Evolutionary conservation across 257 asterid species (phyloP).

Genomic region (Lavandula angustifolia): DNA sequence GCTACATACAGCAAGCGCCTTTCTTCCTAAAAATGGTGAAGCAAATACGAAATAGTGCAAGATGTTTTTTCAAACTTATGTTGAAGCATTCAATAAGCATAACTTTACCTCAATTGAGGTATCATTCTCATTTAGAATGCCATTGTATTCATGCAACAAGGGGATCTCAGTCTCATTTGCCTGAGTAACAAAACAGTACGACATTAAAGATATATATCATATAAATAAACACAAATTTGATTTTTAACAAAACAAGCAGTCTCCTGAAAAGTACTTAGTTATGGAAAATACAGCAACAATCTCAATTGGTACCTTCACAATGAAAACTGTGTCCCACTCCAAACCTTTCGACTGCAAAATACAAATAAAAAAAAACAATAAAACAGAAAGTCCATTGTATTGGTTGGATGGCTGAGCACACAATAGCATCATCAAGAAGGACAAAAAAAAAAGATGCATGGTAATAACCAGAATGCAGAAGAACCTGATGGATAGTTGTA

Average conservation of each 20-base stretch:
- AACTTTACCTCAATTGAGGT: slow-evolving; percentile 70
- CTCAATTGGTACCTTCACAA: slow-evolving; percentile 73
- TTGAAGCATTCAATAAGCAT: slow-evolving; percentile 21
- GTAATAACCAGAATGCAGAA: slow-evolving; percentile 25
- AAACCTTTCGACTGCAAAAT: slow-evolving; percentile 85
- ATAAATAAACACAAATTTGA: slow-evolving; percentile 17
- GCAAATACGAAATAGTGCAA: slow-evolving; percentile 30
- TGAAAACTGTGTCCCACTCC: slow-evolving; percentile 98
- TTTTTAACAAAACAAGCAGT: slow-evolving; percentile 18
- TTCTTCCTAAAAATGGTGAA: slow-evolving; percentile 68
- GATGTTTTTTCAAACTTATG: background rate
- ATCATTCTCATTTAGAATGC: slow-evolving; percentile 58
- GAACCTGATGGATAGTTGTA: slow-evolving; percentile 97
- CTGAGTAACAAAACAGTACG: slow-evolving; percentile 49
- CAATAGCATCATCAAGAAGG: slow-evolving; percentile 23
- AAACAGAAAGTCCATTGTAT: slow-evolving; percentile 22
- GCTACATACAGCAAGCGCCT: slow-evolving; percentile 91
- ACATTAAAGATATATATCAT: slow-evolving; percentile 17
- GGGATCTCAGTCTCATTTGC: slow-evolving; percentile 96
- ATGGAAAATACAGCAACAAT: slow-evolving; percentile 17
- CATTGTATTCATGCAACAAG: slow-evolving; percentile 79
- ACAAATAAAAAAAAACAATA: too few relatives aligned
- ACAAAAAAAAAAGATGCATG: slow-evolving; percentile 1
- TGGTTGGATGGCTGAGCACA: slow-evolving; percentile 22
- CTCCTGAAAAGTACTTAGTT: slow-evolving; percentile 24